Base-by-base conservation (phyloP, 352 stramenopile species). In the Phytopythium sindhum region DNA sequence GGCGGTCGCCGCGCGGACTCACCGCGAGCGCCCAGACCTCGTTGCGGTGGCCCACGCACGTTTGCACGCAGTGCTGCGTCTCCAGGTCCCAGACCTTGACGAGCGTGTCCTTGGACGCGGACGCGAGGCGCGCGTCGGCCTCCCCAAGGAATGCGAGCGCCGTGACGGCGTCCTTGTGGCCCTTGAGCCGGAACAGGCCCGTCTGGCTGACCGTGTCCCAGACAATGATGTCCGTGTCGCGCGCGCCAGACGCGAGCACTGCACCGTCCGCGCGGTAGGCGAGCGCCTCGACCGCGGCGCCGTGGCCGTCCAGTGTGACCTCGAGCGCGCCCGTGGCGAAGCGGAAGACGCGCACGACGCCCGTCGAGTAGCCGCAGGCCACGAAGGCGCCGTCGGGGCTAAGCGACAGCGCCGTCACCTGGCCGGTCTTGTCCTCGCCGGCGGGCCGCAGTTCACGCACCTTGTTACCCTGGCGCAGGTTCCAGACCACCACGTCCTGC, bases 31-130 rank as follows among this genome's bases (percentile, higher is more conserved):
- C 86, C 93, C 95, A 98, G 8, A 98, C 90, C 68, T 98, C 93
- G 47, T 89, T 96, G 29, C 91, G 80, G 72, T 98, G 91, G 33
- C 91, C 90, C 37, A 97, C 88, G 64, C 96, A 93, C 12, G 95
- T 98, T 69, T 98, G 91, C 51, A 98, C 75, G 68, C 95, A 98
- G 72, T 97, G 84, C 78, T 98, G 90, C 33, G 88, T 97, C 35
- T 97, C 87, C 6, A 98, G 74, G 66, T 98, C 95, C 95, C 95
- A 98, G 21, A 97, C 81, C 77, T 98, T 98, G 50, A 98, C 70
- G 42, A 98, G 80, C 37, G 89, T 92, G 77, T 98, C 95, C 70
- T 97, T 97, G 62, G 90, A 97, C 48, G 83, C 76, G 10, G 93
- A 98, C 35, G 91, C 75, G 50, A 93, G 68, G 14, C 66, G 69